phyloP scores from a whole-genome alignment of 106 monocot species.

The Dendrobium officinale region DNA sequence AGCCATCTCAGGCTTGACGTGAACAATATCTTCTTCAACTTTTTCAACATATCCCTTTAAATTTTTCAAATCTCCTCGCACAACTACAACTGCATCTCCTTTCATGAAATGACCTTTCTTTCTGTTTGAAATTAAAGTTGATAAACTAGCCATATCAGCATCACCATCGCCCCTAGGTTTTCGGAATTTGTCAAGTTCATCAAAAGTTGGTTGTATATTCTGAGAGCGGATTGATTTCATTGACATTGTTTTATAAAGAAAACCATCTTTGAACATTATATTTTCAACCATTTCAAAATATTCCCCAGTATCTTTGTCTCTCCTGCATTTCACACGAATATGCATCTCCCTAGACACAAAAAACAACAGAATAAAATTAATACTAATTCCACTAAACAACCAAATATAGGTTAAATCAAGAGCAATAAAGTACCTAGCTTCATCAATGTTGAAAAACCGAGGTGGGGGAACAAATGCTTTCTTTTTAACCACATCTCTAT shows the following conservation, averaged over 20 bases:
- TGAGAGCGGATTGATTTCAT: conserved; percentile 67
- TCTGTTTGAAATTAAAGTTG: conserved; percentile 87
- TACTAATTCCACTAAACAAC: neutral
- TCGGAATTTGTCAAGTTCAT: conserved; percentile 93
- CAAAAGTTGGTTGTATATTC: conserved; percentile 87
- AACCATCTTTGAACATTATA: conserved; percentile 93
- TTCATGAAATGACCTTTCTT: conserved; percentile 99
- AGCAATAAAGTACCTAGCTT: conserved; percentile 55
- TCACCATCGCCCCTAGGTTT: conserved; percentile 72
- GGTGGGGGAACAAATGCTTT: conserved; percentile 89
- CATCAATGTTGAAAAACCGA: conserved; percentile 88
- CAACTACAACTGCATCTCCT: conserved; percentile 90
- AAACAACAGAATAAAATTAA: conserved; percentile 2
- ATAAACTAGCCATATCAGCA: conserved; percentile 61
- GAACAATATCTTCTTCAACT: conserved; percentile 93
- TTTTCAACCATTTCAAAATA: conserved; percentile 76
- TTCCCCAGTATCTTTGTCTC: conserved; percentile 65
- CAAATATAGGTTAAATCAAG: neutral
- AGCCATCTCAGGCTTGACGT: conserved; percentile 74
- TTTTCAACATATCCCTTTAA: conserved; percentile 94
- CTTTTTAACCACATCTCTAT: conserved; percentile 69
- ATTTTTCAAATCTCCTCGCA: conserved; percentile 90
- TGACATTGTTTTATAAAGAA: conserved; percentile 79
- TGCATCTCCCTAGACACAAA: conserved; percentile 59
- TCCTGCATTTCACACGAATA: conserved; percentile 80